A percentile compares a stretch with the other conserved stretches of the same genome.
Evolutionary conservation across 768 basidiomycete genomes (phyloP).

Genomic region (Termitomyces sp.): DNA sequence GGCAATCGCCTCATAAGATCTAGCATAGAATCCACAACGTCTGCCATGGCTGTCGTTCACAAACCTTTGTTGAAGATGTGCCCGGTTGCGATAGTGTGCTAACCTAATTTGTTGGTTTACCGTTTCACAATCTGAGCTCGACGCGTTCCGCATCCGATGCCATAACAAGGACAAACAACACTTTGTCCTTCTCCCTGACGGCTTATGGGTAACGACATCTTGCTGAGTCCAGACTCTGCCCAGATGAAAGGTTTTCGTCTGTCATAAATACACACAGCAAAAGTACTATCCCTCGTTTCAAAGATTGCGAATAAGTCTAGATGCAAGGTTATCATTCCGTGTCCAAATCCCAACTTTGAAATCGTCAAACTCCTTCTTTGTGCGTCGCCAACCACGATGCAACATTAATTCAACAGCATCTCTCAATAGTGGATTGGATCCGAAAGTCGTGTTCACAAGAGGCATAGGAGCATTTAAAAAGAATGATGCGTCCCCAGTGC

Average conservation of each 20-base stretch:
- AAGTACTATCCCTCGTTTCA: constrained; percentile 1
- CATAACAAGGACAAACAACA: background rate
- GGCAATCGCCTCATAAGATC: constrained; percentile 97
- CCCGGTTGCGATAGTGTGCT: background rate
- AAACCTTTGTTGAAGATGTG: background rate
- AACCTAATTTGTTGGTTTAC: background rate
- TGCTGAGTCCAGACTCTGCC: too few species aligned
- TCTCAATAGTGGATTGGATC: constrained; percentile 13
- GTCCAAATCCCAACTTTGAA: constrained; percentile 30
- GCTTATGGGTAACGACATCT: too few species aligned
- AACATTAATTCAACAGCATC: constrained; percentile 26
- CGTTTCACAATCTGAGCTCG: background rate
- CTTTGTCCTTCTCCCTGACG: background rate
- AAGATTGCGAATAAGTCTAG: constrained; percentile 26
- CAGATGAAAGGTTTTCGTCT: too few species aligned
- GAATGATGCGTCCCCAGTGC: constrained; percentile 24
- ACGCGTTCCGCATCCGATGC: constrained; percentile 1
- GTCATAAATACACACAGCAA: background rate
- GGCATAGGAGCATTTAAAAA: constrained; percentile 13
- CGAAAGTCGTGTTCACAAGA: constrained; percentile 11
- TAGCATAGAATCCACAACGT: constrained; percentile 88
- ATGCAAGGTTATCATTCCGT: constrained; percentile 26
- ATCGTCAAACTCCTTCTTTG: constrained; percentile 18
- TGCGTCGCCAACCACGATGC: constrained; percentile 26
- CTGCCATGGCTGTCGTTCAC: constrained; percentile 47